Conservation (phyloP, 495 filamentous ascomycete genomes). For the Darksidea phi region DNA sequence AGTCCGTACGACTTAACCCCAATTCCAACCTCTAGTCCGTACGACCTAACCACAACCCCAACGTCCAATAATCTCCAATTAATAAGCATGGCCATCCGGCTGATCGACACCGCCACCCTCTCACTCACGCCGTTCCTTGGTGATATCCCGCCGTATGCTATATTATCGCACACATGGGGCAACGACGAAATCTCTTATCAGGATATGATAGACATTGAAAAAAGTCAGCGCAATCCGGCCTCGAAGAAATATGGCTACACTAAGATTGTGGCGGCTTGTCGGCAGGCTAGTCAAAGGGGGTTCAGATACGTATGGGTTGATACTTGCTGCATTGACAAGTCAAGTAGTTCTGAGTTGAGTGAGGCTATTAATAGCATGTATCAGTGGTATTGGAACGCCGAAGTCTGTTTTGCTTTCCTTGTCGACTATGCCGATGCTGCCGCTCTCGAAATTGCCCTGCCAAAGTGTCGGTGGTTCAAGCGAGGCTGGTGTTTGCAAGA, state of each 20-base stretch:
- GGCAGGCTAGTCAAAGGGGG: background rate
- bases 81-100: background rate
- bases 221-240: too few relatives aligned
- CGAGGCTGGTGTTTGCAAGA: conserved; percentile 14
- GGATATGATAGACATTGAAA: background rate
- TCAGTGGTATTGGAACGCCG: background rate
- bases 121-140: background rate
- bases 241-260: too few relatives aligned
- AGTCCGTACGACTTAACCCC: too few relatives aligned
- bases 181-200: background rate
- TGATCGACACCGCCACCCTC: background rate
- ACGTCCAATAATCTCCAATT: too few relatives aligned
- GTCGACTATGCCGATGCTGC: background rate
- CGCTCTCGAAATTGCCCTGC: background rate
- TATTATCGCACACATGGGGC: conserved; percentile 1
- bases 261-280: background rate
- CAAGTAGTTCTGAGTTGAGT: background rate
- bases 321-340: conserved; percentile 4
- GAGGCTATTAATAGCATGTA: background rate
- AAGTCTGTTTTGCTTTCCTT: background rate
- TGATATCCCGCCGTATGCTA: background rate
- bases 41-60: too few relatives aligned
- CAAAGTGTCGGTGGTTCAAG: conserved; percentile 14
- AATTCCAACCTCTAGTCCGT: too few relatives aligned
- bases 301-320: background rate